Base-by-base conservation (phyloP, 1,139 yeast genomes). In the Yamadazyma triangularis region DNA sequence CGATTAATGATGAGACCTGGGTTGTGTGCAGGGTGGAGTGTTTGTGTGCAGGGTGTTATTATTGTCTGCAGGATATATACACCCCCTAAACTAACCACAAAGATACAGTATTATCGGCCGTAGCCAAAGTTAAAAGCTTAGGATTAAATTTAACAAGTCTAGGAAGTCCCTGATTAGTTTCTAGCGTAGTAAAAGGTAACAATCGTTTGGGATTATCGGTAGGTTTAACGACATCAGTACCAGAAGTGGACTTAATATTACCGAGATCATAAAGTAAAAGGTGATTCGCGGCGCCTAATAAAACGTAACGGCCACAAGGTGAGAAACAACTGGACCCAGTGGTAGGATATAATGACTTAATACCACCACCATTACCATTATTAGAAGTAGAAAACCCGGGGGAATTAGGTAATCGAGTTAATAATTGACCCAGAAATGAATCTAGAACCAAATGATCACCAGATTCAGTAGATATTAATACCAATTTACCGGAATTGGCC, bases 101-200 rank as follows among this genome's bases (percentile, higher is more conserved):
- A 8, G 60, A 40, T 3, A 68, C 73, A 3, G 56, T 43, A 26
- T 71, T 73, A 57, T 88, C 95, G 9, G 95, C 96, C 1, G 95
- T 76, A 2, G 93, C 93, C 48, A 89, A 62, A 47, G 81, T 74
- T 52, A 83, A 73, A 33, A 78, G 64, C 48, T 78, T 78, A 2
- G 97, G 97, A 51, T 87, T 85, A 55, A 86, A 86, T 13, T 77
- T 70, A 12, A 85, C 55, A 29, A 85, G 68, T 48, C 81, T 70
- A 7, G 95, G 85, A 13, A 69, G 44, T 10, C 55, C 64, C 25
- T 53, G 63, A 26, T 55, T 49, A 4, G 60, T 42, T 2, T 39
- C 40, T 10, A 60, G 29, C 10, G 53, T 53, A 24, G 52, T 42
- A 15, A 45, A 42, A 1, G 70, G 67, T 2, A 35, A 28, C 24